A percentile compares a stretch with the other conserved stretches of the same genome.
Evolutionary conservation across 139 green algal species (phyloP).

Genomic region (Chlorella ohadii): DNA sequence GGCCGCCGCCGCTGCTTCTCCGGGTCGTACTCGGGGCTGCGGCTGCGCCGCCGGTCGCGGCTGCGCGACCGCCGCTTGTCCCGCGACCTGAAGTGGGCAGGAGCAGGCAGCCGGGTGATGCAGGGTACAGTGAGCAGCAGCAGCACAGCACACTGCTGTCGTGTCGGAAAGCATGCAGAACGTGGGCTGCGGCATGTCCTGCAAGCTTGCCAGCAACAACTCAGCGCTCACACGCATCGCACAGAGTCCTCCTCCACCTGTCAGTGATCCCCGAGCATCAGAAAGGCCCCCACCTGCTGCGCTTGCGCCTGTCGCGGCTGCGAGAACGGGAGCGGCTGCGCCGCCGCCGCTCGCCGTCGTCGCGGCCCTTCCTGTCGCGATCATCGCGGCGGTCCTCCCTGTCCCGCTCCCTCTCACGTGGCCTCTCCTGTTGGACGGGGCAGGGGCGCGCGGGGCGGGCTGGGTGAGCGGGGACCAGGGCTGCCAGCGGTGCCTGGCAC

Average conservation of each 20-base stretch:
- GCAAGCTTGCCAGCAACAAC: neutral
- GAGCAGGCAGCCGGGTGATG: neutral
- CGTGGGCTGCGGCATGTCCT: neutral
- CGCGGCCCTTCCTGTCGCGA: neutral
- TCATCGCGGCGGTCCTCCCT: slow-evolving; percentile 26
- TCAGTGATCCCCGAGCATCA: neutral
- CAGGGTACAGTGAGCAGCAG: neutral
- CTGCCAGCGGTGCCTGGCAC: no score
- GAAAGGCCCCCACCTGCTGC: neutral
- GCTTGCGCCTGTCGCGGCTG: slow-evolving; percentile 12
- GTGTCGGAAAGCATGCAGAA: no score
- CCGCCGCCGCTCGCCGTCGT: slow-evolving; percentile 4
- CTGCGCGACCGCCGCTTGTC: slow-evolving; percentile 22
- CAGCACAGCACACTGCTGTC: no score
- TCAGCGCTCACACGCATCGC: no score
- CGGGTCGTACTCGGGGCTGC: slow-evolving; percentile 36
- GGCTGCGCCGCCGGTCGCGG: slow-evolving; percentile 3
- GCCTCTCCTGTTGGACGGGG: no score
- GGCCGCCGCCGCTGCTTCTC: slow-evolving; percentile 39
- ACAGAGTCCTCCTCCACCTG: neutral
- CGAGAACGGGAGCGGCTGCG: slow-evolving; percentile 7
- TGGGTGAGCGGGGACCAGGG: no score
- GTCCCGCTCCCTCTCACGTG: slow-evolving; percentile 19
- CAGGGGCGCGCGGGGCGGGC: no score
- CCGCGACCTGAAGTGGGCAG: neutral